Evolutionary conservation across 1,139 yeast species (phyloP).

Genomic region (Suhomyces ambrosiae): DNA sequence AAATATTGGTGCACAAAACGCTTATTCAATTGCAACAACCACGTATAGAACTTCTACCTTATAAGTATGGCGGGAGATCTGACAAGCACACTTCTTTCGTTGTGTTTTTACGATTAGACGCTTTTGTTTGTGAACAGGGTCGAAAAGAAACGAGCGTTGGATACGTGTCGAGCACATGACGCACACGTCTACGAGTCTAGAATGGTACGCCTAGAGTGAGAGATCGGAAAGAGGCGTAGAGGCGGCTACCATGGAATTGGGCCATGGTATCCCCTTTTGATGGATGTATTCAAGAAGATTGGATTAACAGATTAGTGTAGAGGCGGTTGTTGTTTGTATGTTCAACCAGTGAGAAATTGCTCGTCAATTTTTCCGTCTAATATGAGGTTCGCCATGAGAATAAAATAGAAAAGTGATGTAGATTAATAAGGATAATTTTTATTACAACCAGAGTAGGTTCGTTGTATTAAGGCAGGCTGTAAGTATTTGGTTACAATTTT

Average conservation of each 20-base stretch:
- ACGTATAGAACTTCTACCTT: not conserved
- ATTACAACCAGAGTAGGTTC: not conserved
- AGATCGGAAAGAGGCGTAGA: no score
- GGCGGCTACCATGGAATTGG: not conserved
- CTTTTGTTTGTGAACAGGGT: slow-evolving; percentile 12
- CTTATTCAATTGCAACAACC: not conserved
- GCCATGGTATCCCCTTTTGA: no score
- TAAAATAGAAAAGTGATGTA: not conserved
- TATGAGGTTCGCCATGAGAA: no score
- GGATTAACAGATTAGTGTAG: no score
- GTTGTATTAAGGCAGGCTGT: not conserved
- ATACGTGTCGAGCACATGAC: slow-evolving; percentile 13
- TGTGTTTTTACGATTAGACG: slow-evolving; percentile 12
- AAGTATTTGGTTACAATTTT: no score
- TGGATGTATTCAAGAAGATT: no score
- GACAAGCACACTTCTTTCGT: slow-evolving; percentile 1
- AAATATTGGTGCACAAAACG: not conserved
- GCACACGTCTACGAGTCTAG: slow-evolving; percentile 8
- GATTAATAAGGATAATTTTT: not conserved
- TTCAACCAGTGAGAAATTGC: not conserved
- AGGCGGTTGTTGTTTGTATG: not conserved
- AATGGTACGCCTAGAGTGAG: not conserved
- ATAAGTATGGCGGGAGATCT: not conserved
- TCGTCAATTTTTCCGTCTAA: slow-evolving; percentile 3
- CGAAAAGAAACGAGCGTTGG: slow-evolving; percentile 11